Evolutionary conservation across 2,329 filamentous ascomycete species (phyloP).

Genomic region (Lasiodiplodia sp.): DNA sequence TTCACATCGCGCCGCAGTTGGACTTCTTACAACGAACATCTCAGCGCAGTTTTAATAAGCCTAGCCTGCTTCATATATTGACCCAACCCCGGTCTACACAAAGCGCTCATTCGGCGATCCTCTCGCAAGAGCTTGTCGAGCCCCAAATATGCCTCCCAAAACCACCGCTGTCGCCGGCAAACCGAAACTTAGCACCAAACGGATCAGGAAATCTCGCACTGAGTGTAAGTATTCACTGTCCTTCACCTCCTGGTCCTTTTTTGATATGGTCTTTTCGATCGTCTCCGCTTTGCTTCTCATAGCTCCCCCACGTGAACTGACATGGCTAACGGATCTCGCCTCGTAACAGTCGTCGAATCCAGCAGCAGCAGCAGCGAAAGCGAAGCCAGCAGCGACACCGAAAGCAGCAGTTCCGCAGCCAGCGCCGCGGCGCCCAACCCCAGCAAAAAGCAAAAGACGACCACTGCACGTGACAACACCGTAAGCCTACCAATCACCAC

Average conservation of each 20-base stretch:
- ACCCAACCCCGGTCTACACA: background rate
- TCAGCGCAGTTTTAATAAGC: background rate
- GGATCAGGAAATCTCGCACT: conserved; percentile 24
- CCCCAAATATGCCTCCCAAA: conserved; percentile 7
- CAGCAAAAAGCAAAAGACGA: conserved; percentile 20
- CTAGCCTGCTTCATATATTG: background rate
- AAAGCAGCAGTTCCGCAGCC: conserved; percentile 5
- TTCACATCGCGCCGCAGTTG: background rate
- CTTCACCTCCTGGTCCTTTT: background rate
- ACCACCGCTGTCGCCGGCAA: background rate
- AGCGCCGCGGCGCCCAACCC: background rate
- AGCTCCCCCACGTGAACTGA: background rate
- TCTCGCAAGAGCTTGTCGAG: background rate
- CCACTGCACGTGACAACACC: background rate
- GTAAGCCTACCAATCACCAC: background rate
- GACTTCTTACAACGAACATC: background rate
- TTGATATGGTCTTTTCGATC: background rate
- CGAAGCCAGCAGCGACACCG: conserved; percentile 1
- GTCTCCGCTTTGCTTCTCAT: background rate
- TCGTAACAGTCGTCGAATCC: conserved; percentile 12
- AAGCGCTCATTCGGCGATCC: too few species aligned
- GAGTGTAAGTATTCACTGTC: background rate
- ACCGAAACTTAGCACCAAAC: conserved; percentile 7
- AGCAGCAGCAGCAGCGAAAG: conserved; percentile 21
- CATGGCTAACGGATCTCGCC: background rate